phyloP scores from a whole-genome alignment of 768 basidiomycete species.

The Amanita jacksonii region DNA sequence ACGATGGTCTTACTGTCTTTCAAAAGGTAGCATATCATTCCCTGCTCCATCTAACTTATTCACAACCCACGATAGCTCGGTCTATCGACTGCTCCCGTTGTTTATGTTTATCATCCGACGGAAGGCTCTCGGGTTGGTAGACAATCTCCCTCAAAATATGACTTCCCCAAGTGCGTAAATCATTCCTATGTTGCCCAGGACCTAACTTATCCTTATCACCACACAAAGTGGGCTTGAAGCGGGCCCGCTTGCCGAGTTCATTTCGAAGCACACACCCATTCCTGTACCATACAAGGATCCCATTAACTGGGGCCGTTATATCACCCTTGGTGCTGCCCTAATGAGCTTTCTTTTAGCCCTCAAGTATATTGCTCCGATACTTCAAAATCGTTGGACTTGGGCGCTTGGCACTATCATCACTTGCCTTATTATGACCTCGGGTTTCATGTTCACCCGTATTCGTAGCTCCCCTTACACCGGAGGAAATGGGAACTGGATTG shows the following conservation, averaged over 20 bases:
- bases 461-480: constrained; percentile 65
- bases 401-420: constrained; percentile 46
- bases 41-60: not conserved
- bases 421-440: constrained; percentile 80
- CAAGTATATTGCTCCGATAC: constrained; percentile 53
- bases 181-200: not conserved
- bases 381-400: constrained; percentile 74
- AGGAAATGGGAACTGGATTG: constrained; percentile 68
- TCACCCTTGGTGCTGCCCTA: constrained; percentile 33
- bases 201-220: constrained; percentile 3
- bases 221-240: constrained; percentile 80
- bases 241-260: constrained; percentile 61
- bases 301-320: constrained; percentile 57
- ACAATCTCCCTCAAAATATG: constrained; percentile 53
- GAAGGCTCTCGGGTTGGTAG: constrained; percentile 62
- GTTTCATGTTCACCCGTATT: constrained; percentile 96
- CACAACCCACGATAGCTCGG: constrained; percentile 46
- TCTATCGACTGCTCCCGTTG: constrained; percentile 75
- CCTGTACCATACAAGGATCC: constrained; percentile 79
- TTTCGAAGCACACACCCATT: constrained; percentile 67
- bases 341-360: constrained; percentile 41
- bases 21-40: constrained; percentile 47
- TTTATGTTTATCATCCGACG: constrained; percentile 64
- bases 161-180: constrained; percentile 57
- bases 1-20: constrained; percentile 66